Evolutionary conservation across 2,329 filamentous ascomycete genomes (phyloP), one percentile per base, ranked within the genome.

Genomic region (Aspergillus sp.): DNA sequence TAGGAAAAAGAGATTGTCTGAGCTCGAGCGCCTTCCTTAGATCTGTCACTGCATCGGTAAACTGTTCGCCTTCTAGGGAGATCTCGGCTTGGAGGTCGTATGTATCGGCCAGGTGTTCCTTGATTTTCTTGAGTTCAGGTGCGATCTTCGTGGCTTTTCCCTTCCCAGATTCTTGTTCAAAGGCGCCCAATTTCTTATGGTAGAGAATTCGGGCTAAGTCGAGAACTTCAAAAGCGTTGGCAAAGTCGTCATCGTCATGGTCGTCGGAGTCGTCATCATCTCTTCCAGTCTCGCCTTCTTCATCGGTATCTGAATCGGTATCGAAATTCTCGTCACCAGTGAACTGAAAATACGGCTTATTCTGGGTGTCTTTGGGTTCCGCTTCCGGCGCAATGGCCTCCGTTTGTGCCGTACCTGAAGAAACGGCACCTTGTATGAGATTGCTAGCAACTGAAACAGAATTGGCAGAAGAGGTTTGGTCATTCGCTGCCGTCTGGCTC

Each of bases 51-150:
- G 95, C 93, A 64, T 91, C 88, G 42, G 85, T 82, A 71, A 96
- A 99, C 79, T 89, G 88, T 76, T 98, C 95, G 65, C 95, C 96
- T 78, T 99, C 95, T 26, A 99, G 81, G n/a, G 90, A 96, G 61
- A 99, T 97, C 76, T 99, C 95, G 9, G 93, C 90, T 61, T 98
- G 89, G 55, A 96, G 84, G 71, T 97, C 93, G 72, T 97, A 91
- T 8, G 91, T 96, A 71, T 99, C 95, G 59, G 91, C 91, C 34
- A 98, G 83, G 56, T 91, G 87, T 75, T 96, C 91, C 75, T 92
- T 93, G 69, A 93, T 81, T 59, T 89, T 85, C 62, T 82, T 78
- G 18, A 76, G 67, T 61, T 78, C 74, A 50, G 73, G 60, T 41
- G 75, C 58, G 61, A 72, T 58, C 62, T 66, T 74, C 39, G 72